Conservation (phyloP, 2,329 filamentous ascomycete species). For the Aspergillus transmontanensis region DNA sequence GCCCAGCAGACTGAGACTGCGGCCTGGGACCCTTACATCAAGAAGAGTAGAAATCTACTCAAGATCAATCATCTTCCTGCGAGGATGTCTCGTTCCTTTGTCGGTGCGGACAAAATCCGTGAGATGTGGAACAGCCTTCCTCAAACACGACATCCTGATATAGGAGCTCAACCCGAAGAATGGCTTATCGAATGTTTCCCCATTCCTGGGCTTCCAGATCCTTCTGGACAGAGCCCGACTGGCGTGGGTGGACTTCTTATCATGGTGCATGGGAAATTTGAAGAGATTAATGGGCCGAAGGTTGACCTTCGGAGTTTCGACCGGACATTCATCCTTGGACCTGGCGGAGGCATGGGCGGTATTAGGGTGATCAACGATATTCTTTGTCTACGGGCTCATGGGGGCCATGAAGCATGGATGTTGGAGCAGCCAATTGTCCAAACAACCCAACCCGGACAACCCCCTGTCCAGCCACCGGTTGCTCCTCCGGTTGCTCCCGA, state of each 20-base stretch:
- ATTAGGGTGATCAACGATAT: constrained; percentile 81
- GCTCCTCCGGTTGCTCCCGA: constrained; percentile 34
- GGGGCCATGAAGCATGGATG: constrained; percentile 56
- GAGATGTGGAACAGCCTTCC: constrained; percentile 72
- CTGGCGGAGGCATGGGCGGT: constrained; percentile 65
- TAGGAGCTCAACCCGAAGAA: constrained; percentile 66
- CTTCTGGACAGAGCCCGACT: constrained; percentile 60
- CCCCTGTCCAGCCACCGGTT: constrained; percentile 18
- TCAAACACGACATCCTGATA: constrained; percentile 71
- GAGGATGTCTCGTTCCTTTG: constrained; percentile 67
- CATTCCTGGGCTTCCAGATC: constrained; percentile 71
- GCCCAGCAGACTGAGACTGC: constrained; percentile 50
- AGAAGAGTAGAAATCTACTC: constrained; percentile 74
- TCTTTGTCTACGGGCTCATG: constrained; percentile 71
- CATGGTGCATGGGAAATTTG: constrained; percentile 80
- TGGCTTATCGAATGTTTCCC: constrained; percentile 84
- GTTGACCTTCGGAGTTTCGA: constrained; percentile 75
- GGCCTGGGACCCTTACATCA: constrained; percentile 73
- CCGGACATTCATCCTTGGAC: constrained; percentile 76
- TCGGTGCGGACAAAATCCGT: constrained; percentile 66
- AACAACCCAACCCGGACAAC: constrained; percentile 11
- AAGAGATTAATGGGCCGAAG: constrained; percentile 66
- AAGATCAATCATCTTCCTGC: constrained; percentile 65
- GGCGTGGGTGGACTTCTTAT: constrained; percentile 80
- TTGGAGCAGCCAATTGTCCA: constrained; percentile 39